Conservation (phyloP, 345 rosid species). For the Aegle marmelos region DNA sequence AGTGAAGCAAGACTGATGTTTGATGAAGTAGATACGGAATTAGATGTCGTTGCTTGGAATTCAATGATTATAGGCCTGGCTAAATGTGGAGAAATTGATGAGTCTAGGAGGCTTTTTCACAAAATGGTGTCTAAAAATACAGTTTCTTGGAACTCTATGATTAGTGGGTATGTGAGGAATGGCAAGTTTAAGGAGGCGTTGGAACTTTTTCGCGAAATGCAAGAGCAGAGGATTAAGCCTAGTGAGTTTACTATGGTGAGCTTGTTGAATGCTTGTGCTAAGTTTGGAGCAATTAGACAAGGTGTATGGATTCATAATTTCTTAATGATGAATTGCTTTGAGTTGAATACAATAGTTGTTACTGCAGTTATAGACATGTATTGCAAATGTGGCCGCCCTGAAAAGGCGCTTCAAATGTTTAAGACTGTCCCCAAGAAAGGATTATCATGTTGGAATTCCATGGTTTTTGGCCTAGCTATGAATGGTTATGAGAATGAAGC, state of each 20-base stretch:
- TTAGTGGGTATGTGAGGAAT: conserved; percentile 68
- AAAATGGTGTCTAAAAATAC: conserved; percentile 41
- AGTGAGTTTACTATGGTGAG: conserved; percentile 73
- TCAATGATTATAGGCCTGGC: conserved; percentile 64
- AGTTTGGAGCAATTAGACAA: conserved; percentile 59
- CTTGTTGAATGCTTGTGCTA: conserved; percentile 64
- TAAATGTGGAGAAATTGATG: conserved; percentile 49
- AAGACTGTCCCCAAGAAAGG: conserved; percentile 28
- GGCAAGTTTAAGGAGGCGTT: conserved; percentile 48
- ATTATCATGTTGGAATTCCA: conserved; percentile 79
- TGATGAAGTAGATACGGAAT: conserved; percentile 19
- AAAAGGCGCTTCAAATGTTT: conserved; percentile 50
- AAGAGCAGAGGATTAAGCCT: conserved; percentile 37
- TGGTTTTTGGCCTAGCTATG: conserved; percentile 71
- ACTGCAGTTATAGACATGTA: conserved; percentile 81
- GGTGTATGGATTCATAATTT: conserved; percentile 76
- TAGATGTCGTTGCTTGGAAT: conserved; percentile 72
- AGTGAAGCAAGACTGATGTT: conserved; percentile 56
- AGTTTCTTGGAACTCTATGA: conserved; percentile 75
- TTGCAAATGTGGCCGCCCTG: conserved; percentile 62
- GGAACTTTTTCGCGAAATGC: conserved; percentile 59
- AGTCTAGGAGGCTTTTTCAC: conserved; percentile 56
- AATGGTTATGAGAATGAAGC: conserved; percentile 59
- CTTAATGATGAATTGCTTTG: conserved; percentile 37
- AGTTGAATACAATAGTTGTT: conserved; percentile 47